Evolutionary conservation across 768 basidiomycete species (phyloP), one percentile per base, ranked within the genome.

Genomic region (Botryobasidium botryosum): DNA sequence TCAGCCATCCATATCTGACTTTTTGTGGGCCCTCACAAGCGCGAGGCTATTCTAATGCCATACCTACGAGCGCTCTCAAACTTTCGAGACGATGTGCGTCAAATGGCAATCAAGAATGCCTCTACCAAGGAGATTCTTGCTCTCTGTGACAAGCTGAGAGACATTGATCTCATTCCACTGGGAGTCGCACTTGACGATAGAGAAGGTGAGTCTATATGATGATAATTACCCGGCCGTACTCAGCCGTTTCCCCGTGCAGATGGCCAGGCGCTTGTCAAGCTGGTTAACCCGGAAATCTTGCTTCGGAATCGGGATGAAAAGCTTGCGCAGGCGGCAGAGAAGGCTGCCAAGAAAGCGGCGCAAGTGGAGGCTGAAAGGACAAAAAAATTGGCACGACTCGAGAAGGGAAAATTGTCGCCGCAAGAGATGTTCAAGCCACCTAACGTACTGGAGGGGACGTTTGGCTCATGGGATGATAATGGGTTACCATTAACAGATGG

Each of bases 111-210:
- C 54, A 68, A 67, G 25, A 56, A 58, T 20, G 60, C 68, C 17
- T 70, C 82, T 2, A 60, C 80, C 31, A 76, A 76, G 57, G 83
- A 91, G 50, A 83, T 96, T 50, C 65, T 99, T 38, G 69, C 74
- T 18, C 71, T 94, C 20, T 90, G 78, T 55, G 94, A 99, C 64
- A 77, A 74, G 51, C 70, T 99, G 48, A 75, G 94, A 13, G 92
- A 97, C 57, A 66, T 72, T 27, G 91, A 94, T 56, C 65, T 96
- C 35, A 79, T 91, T 35, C 79, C 88, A n/a, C 67, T 97, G 40
- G 94, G 94, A 6, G 86, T 99, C 5, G 90, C 90, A 6, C 66
- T 99, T 27, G 94, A 97, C 58, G 94, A 99, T 64, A 86, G 88
- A 64, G 87, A 91, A 68, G 88, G 88, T 78, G 50, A 41, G 65